Conservation (phyloP, 2,329 filamentous ascomycete genomes). For the Trichoderma polysporum region DNA sequence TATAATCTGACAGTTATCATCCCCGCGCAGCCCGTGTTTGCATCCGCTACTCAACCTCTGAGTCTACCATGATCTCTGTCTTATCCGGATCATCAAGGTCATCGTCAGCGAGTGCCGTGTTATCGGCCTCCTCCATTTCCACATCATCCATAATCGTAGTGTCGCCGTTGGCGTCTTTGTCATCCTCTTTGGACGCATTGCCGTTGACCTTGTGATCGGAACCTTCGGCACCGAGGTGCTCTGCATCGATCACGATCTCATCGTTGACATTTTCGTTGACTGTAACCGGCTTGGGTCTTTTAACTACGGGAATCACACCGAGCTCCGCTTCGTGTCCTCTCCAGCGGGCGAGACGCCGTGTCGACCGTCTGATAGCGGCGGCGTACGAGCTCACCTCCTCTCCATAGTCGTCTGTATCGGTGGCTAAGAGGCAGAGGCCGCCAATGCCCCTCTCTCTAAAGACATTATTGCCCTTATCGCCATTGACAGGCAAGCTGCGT, state of each 20-base stretch:
- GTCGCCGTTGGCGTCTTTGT: conserved; percentile 41
- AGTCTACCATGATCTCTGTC: conserved; percentile 40
- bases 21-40: background rate
- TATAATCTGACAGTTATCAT: background rate
- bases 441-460: conserved; percentile 60
- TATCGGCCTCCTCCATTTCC: conserved; percentile 50
- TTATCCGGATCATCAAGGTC: conserved; percentile 46
- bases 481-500: conserved; percentile 33
- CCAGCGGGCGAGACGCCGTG: conserved; percentile 70
- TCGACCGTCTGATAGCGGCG: conserved; percentile 62
- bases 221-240: background rate
- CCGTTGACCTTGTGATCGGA: conserved; percentile 14
- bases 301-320: conserved; percentile 49
- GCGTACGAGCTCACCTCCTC: conserved; percentile 69
- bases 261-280: conserved; percentile 27
- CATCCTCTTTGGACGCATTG: conserved; percentile 23
- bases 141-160: conserved; percentile 51
- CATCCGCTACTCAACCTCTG: conserved; percentile 33
- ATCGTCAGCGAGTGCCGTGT: conserved; percentile 41
- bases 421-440: conserved; percentile 61
- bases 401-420: conserved; percentile 71
- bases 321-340: conserved; percentile 45
- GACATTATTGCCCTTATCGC: conserved; percentile 33
- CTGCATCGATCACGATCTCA: conserved; percentile 32
- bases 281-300: conserved; percentile 38